Percentiles rank a stretch among this genome's conserved stretches.
These are phyloP conservation scores for Dryadomyces quercivorus DNA, from an alignment of 2,329 filamentous ascomycete species.

Conservation along the genomic window DNA sequence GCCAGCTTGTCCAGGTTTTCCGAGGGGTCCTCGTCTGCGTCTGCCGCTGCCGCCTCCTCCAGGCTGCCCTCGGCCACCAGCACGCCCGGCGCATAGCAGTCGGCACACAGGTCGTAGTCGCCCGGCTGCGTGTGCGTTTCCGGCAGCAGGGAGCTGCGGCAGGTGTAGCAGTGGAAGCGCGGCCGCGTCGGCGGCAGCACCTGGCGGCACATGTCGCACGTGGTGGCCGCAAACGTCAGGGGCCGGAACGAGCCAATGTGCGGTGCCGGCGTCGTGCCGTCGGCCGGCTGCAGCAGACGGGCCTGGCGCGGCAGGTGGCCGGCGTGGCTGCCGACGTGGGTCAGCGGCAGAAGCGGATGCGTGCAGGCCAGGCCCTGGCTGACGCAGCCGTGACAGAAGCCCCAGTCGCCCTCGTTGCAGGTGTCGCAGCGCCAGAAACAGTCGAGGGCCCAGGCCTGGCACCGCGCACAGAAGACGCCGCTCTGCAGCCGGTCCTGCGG, in stretches of 20 bases:
- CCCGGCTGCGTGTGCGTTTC: constrained; percentile 40
- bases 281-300: constrained; percentile 29
- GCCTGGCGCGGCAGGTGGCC: constrained; percentile 30
- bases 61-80: constrained; percentile 29
- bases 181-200: constrained; percentile 57
- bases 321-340: constrained; percentile 32
- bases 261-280: constrained; percentile 25
- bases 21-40: constrained; percentile 14
- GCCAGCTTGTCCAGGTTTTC: constrained; percentile 32
- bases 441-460: constrained; percentile 59
- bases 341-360: constrained; percentile 67
- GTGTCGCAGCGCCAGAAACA: constrained; percentile 82
- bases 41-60: constrained; percentile 32
- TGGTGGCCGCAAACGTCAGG: constrained; percentile 53
- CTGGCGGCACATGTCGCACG: constrained; percentile 67
- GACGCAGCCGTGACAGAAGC: constrained; percentile 80
- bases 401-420: constrained; percentile 92
- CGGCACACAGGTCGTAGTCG: constrained; percentile 77
- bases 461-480: constrained; percentile 76
- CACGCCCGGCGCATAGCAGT: constrained; percentile 53
- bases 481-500: constrained; percentile 57
- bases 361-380: constrained; percentile 72
- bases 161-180: constrained; percentile 71
- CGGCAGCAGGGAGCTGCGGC: constrained; percentile 39
- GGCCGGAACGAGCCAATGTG: constrained; percentile 48